Conservation (phyloP, 2,329 filamentous ascomycete species). For the Juglanconis sp. region DNA sequence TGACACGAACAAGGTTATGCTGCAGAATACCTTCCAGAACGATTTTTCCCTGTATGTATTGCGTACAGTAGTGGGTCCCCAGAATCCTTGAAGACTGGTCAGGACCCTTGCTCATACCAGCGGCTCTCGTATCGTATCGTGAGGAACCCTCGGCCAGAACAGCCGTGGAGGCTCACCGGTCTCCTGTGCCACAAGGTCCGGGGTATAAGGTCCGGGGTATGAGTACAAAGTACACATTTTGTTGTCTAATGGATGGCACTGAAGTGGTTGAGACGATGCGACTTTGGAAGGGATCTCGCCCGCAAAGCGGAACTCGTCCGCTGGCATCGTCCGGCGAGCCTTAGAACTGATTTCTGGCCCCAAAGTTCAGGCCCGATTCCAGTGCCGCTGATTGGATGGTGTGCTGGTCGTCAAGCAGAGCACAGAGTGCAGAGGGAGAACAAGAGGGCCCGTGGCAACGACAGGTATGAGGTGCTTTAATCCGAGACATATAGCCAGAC, state of each 20-base stretch:
- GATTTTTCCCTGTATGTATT: not conserved
- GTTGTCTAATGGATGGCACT: not conserved
- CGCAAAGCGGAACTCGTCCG: not conserved
- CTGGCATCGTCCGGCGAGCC: too few relatives aligned
- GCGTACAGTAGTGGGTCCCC: not conserved
- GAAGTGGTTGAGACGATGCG: too few relatives aligned
- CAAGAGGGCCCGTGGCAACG: not conserved
- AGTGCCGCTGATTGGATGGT: not conserved
- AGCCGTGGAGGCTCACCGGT: not conserved
- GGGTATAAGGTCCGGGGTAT: not conserved
- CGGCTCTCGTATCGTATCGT: constrained; percentile 19
- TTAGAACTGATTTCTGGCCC: not conserved
- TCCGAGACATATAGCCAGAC: not conserved
- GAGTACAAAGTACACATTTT: not conserved
- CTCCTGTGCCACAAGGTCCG: not conserved
- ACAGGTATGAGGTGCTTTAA: not conserved
- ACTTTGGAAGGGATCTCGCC: not conserved
- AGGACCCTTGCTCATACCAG: constrained; percentile 22
- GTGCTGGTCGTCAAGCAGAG: not conserved
- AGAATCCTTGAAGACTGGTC: constrained; percentile 2
- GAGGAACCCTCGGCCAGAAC: not conserved
- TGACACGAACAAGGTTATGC: constrained; percentile 1
- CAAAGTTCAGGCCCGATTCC: not conserved
- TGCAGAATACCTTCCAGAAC: not conserved
- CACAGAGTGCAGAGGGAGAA: not conserved